These are phyloP conservation scores for Sclerotiophoma versabilis DNA, from an alignment of 2,329 filamentous ascomycete species.

Conservation along the genomic window DNA sequence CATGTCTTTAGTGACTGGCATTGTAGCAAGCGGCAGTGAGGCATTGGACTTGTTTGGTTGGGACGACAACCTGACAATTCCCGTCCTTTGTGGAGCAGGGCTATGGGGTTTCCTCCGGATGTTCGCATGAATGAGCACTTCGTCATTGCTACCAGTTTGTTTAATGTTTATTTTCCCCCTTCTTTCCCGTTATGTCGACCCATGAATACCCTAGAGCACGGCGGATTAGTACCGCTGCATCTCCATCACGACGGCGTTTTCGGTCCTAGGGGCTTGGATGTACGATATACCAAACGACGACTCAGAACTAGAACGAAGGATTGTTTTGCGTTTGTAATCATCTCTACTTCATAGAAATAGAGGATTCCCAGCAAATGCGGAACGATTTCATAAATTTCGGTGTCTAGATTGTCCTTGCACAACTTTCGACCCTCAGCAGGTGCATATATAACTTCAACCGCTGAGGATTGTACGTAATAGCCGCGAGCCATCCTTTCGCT, in stretches of 20 bases:
- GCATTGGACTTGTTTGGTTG: constrained; percentile 89
- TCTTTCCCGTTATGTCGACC: neutral
- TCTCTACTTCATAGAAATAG: neutral
- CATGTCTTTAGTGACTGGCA: constrained; percentile 86
- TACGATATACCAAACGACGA: neutral
- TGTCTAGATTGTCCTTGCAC: too few relatives aligned
- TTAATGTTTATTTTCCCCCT: constrained; percentile 1
- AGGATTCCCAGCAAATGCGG: too few relatives aligned
- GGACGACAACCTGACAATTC: constrained; percentile 98
- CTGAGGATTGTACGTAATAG: too few relatives aligned
- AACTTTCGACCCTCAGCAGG: too few relatives aligned
- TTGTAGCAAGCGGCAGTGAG: constrained; percentile 88
- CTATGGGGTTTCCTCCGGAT: constrained; percentile 91
- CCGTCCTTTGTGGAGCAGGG: constrained; percentile 84
- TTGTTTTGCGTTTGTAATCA: too few relatives aligned
- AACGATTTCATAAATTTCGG: too few relatives aligned
- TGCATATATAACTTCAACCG: too few relatives aligned
- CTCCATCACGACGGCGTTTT: constrained; percentile 9
- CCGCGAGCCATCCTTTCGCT: neutral
- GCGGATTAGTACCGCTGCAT: constrained; percentile 9
- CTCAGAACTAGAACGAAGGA: neutral
- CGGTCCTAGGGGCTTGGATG: neutral
- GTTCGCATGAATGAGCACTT: constrained; percentile 63
- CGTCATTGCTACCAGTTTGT: neutral
- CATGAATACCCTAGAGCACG: constrained; percentile 15